phyloP scores from a whole-genome alignment of 2,329 filamentous ascomycete species.

The Apiospora aurea region DNA sequence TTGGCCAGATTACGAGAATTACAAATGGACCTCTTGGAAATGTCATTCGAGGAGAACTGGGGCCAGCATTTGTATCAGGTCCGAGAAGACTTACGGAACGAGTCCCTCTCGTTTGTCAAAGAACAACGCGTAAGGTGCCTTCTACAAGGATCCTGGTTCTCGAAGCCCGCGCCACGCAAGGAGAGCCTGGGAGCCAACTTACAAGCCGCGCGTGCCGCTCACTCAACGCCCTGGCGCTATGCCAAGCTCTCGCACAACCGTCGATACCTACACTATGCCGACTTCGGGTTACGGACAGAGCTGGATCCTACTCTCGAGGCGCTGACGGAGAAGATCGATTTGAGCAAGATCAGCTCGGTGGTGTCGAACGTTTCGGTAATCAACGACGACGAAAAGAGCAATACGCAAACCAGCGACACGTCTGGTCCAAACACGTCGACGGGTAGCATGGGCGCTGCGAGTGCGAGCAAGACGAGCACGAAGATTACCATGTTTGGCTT shows the following conservation, averaged over 20 bases:
- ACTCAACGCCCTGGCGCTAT: constrained; percentile 76
- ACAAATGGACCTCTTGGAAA: constrained; percentile 91
- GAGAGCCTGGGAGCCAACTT: constrained; percentile 48
- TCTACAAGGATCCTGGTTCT: constrained; percentile 89
- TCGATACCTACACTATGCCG: constrained; percentile 86
- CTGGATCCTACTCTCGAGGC: constrained; percentile 75
- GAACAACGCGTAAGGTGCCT: constrained; percentile 94
- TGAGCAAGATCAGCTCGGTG: constrained; percentile 87
- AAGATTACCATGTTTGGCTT: constrained; percentile 93
- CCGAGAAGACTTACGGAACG: constrained; percentile 88
- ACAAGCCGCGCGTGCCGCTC: constrained; percentile 48
- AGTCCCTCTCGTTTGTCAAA: constrained; percentile 95
- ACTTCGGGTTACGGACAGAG: constrained; percentile 73
- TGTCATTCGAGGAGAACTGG: constrained; percentile 95
- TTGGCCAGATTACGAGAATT: constrained; percentile 79
- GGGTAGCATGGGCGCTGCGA: background rate
- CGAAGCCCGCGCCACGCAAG: constrained; percentile 56
- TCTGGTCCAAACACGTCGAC: constrained; percentile 34
- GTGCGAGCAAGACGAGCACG: constrained; percentile 63
- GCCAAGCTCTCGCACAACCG: constrained; percentile 90
- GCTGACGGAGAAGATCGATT: constrained; percentile 83
- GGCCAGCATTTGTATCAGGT: constrained; percentile 87
- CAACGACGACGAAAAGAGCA: constrained; percentile 50
- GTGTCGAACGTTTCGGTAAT: constrained; percentile 85
- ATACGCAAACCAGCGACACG: constrained; percentile 51